phyloP scores from a whole-genome alignment of 257 asterid species.

The Euphrasia confusa region DNA sequence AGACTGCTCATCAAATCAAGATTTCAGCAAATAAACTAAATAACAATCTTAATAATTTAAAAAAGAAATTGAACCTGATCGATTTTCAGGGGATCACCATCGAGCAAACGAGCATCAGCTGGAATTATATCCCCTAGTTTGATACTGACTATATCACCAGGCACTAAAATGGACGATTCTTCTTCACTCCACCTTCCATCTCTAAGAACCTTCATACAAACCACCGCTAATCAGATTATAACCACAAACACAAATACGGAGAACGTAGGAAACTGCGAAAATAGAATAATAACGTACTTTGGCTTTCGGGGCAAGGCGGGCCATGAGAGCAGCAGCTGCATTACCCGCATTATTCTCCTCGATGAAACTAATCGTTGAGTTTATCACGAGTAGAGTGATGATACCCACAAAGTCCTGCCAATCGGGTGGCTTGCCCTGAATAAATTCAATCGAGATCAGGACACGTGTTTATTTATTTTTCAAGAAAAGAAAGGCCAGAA shows the following conservation, averaged over 20 bases:
- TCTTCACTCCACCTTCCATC: constrained; percentile 87
- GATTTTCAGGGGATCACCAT: constrained; percentile 81
- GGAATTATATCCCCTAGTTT: constrained; percentile 88
- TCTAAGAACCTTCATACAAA: constrained; percentile 53
- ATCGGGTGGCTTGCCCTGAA: constrained; percentile 96
- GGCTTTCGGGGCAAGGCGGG: constrained; percentile 96
- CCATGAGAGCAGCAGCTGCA: constrained; percentile 99
- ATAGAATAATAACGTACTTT: constrained; percentile 37
- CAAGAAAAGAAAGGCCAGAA: not conserved
- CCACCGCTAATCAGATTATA: constrained; percentile 3
- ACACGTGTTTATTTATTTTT: not conserved
- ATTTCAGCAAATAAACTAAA: not conserved
- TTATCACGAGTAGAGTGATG: constrained; percentile 76
- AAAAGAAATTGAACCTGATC: constrained; percentile 71
- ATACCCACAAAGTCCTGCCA: constrained; percentile 99
- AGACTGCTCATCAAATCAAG: constrained; percentile 27
- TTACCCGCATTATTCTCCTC: constrained; percentile 99
- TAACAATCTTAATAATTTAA: not conserved
- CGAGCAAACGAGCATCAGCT: constrained; percentile 96
- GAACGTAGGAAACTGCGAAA: not conserved
- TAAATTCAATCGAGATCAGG: constrained; percentile 15
- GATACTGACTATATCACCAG: constrained; percentile 85
- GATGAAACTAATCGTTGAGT: constrained; percentile 90
- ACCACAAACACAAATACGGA: constrained; percentile 4
- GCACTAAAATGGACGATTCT: constrained; percentile 85